A percentile compares a stretch with the other conserved stretches of the same genome.
Conservation (phyloP, 805 yeast species). For the Zygotorulaspora sp. region DNA sequence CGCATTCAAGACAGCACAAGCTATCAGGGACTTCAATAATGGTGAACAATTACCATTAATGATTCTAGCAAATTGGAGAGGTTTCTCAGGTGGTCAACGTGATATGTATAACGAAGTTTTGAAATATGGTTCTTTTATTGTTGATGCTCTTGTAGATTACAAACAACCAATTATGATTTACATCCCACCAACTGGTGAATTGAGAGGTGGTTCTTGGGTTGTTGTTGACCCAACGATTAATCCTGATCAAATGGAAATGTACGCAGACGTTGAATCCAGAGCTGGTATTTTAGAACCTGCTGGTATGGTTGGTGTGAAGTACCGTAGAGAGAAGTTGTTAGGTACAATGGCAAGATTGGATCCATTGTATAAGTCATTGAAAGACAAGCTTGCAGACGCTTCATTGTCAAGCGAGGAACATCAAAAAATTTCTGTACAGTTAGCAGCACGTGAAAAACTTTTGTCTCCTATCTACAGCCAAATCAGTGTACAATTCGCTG, state of each 20-base stretch:
- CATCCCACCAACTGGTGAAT: constrained; percentile 97
- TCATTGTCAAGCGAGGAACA: constrained; percentile 60
- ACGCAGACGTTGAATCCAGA: constrained; percentile 91
- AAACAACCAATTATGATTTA: constrained; percentile 95
- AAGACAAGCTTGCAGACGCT: constrained; percentile 51
- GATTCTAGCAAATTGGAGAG: constrained; percentile 99
- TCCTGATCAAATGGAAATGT: constrained; percentile 98
- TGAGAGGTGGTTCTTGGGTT: constrained; percentile 99
- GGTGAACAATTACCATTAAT: constrained; percentile 97
- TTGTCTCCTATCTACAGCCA: constrained; percentile 88
- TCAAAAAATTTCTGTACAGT: constrained; percentile 56
- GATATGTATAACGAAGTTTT: constrained; percentile 98
- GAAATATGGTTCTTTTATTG: constrained; percentile 95
- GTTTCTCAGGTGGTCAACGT: constrained; percentile 99
- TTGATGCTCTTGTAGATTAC: constrained; percentile 92
- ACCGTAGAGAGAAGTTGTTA: constrained; percentile 86
- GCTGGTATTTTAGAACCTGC: constrained; percentile 99
- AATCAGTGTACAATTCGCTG: constrained; percentile 93
- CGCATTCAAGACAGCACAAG: constrained; percentile 98
- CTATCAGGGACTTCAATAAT: constrained; percentile 92
- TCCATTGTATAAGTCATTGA: constrained; percentile 62
- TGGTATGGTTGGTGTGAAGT: constrained; percentile 98
- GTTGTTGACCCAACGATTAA: constrained; percentile 98
- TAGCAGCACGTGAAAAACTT: constrained; percentile 72
- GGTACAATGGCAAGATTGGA: constrained; percentile 92